Percentiles rank a stretch among this genome's conserved stretches.
Conservation (phyloP, 164 flowering plant genomes). For the Annona squamosa region DNA sequence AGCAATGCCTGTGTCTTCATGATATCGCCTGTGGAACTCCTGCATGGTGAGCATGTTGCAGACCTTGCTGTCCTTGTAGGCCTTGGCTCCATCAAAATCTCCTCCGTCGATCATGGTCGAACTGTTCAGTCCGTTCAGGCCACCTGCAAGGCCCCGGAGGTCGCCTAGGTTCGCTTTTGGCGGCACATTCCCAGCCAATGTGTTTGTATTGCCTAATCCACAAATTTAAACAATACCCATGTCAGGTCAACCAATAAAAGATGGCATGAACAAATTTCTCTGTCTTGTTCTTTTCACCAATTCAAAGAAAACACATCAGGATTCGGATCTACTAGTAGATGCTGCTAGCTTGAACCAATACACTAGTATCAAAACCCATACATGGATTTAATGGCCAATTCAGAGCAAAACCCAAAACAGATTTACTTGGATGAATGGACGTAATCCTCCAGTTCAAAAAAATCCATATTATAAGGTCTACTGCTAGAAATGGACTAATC, state of each 20-base stretch:
- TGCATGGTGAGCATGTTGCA: slow-evolving; percentile 99
- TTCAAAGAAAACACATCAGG: too few relatives aligned
- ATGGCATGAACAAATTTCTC: neutral
- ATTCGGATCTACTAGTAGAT: too few relatives aligned
- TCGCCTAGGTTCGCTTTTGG: slow-evolving; percentile 99
- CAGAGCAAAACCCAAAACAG: too few relatives aligned
- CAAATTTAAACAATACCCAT: neutral
- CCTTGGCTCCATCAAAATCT: slow-evolving; percentile 92
- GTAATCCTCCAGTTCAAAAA: neutral
- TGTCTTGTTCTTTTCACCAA: too few relatives aligned
- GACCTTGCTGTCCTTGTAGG: slow-evolving; percentile 99
- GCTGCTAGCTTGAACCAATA: too few relatives aligned
- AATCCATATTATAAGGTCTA: neutral
- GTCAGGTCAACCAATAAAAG: neutral
- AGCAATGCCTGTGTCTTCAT: slow-evolving; percentile 87
- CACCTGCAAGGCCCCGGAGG: slow-evolving; percentile 82
- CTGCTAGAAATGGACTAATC: neutral
- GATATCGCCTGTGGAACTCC: slow-evolving; percentile 91
- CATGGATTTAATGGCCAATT: too few relatives aligned
- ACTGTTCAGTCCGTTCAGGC: slow-evolving; percentile 68
- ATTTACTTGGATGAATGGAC: too few relatives aligned
- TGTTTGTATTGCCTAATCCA: slow-evolving; percentile 76
- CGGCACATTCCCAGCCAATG: slow-evolving; percentile 95
- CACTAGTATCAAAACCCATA: too few relatives aligned
- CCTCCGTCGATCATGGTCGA: slow-evolving; percentile 95